These are phyloP conservation scores for Synchytrium microbalum DNA, from an alignment of 371 early-diverging fungal genomes.

Conservation along the genomic window DNA sequence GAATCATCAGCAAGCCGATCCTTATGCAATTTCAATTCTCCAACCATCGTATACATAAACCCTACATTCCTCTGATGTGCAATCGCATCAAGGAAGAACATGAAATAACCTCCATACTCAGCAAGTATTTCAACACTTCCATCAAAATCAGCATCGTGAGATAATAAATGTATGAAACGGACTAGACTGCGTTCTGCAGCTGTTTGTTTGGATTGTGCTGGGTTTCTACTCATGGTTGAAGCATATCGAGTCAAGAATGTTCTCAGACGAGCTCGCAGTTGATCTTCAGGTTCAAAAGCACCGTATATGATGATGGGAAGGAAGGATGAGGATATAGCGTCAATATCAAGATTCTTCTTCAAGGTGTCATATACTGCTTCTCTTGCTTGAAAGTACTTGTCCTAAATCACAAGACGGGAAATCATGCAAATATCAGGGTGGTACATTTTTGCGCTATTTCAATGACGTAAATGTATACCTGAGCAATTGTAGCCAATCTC, in stretches of 20 bases:
- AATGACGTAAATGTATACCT: neutral
- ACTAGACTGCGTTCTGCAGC: constrained; percentile 53
- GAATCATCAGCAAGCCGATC: neutral
- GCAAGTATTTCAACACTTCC: constrained; percentile 47
- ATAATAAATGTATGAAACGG: constrained; percentile 67
- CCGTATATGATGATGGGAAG: constrained; percentile 62
- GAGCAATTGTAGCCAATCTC: neutral
- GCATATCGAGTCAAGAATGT: constrained; percentile 21
- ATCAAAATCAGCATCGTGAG: constrained; percentile 87
- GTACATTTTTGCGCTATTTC: neutral
- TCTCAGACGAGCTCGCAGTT: constrained; percentile 37
- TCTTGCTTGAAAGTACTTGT: constrained; percentile 62
- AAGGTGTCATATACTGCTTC: constrained; percentile 60
- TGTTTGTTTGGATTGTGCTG: neutral
- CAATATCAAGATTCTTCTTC: constrained; percentile 53
- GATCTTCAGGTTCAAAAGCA: constrained; percentile 79
- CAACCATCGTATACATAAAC: constrained; percentile 63
- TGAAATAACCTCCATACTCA: constrained; percentile 63
- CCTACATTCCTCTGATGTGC: constrained; percentile 77
- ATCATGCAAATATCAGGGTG: too few relatives aligned
- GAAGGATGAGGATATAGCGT: constrained; percentile 59
- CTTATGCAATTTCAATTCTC: constrained; percentile 60
- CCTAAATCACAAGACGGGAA: neutral
- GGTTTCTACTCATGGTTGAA: neutral
- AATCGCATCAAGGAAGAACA: constrained; percentile 72